Conservation (phyloP, 1,139 yeast species). For the Citeromyces hawaiiensis region DNA sequence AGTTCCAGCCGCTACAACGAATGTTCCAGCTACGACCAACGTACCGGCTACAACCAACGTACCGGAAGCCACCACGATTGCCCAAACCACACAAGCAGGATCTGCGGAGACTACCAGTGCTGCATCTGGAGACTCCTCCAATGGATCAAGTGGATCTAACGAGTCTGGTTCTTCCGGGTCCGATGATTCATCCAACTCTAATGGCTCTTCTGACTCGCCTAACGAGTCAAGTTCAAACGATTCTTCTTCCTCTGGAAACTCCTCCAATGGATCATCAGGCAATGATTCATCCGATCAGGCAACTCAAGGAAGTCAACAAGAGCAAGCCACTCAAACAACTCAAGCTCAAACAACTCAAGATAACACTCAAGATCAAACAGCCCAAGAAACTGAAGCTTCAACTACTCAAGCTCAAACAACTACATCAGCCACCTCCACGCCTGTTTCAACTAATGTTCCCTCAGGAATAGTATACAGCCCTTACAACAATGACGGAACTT, state of each 20-base stretch:
- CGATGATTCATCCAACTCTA: constrained; percentile 3
- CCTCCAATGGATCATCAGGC: constrained; percentile 13
- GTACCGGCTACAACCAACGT: constrained; percentile 6
- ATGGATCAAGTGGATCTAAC: not conserved
- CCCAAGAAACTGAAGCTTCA: constrained; percentile 6
- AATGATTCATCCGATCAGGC: constrained; percentile 15
- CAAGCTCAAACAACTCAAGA: too few species aligned
- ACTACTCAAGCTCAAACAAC: constrained; percentile 7
- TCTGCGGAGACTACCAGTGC: constrained; percentile 4
- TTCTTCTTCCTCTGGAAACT: constrained; percentile 7
- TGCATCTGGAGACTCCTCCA: constrained; percentile 3
- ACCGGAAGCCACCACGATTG: constrained; percentile 14
- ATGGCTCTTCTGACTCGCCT: constrained; percentile 8
- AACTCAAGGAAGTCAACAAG: constrained; percentile 6
- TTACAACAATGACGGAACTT: constrained; percentile 49
- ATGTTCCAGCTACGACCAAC: too few species aligned
- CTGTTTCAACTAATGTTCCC: constrained; percentile 13
- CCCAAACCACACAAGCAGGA: constrained; percentile 6
- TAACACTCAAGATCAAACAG: too few species aligned
- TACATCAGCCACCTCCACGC: constrained; percentile 7
- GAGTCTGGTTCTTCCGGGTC: constrained; percentile 6
- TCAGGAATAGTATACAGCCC: constrained; percentile 49
- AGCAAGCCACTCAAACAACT: constrained; percentile 6
- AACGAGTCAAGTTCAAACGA: constrained; percentile 6
- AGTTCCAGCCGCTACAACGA: constrained; percentile 6